Conservation (phyloP, 345 rosid species). For the Moricandia arvensis region DNA sequence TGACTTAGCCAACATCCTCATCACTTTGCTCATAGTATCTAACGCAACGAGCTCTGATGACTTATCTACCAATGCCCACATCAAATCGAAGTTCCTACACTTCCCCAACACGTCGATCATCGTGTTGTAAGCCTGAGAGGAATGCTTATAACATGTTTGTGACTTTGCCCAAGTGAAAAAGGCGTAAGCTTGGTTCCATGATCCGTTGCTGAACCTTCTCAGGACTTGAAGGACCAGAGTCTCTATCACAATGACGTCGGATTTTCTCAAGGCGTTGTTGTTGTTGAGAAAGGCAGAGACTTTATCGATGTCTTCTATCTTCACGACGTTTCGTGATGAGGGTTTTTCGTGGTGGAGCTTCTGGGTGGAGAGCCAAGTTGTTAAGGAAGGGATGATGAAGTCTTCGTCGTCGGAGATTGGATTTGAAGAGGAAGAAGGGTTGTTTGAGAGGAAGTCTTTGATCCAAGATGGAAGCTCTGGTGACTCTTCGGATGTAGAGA, state of each 20-base stretch:
- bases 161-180: slow-evolving; percentile 79
- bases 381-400: slow-evolving; percentile 71
- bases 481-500: slow-evolving; percentile 34
- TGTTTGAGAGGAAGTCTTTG: slow-evolving; percentile 34
- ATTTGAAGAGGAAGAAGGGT: slow-evolving; percentile 16
- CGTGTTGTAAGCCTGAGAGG: background rate
- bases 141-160: slow-evolving; percentile 51
- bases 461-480: slow-evolving; percentile 76
- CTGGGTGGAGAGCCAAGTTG: slow-evolving; percentile 54
- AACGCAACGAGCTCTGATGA: slow-evolving; percentile 52
- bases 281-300: slow-evolving; percentile 49
- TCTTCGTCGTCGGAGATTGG: slow-evolving; percentile 44
- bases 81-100: slow-evolving; percentile 21
- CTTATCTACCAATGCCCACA: slow-evolving; percentile 66
- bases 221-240: slow-evolving; percentile 51
- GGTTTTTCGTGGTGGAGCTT: slow-evolving; percentile 2
- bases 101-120: slow-evolving; percentile 36
- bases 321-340: slow-evolving; percentile 4
- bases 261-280: slow-evolving; percentile 40
- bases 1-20: slow-evolving; percentile 68
- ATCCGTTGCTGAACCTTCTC: slow-evolving; percentile 61
- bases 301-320: slow-evolving; percentile 48
- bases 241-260: slow-evolving; percentile 41
- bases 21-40: slow-evolving; percentile 20
- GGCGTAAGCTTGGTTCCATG: slow-evolving; percentile 60